Evolutionary conservation across 495 filamentous ascomycete species (phyloP).

Genomic region (Annulohypoxylon moriforme): DNA sequence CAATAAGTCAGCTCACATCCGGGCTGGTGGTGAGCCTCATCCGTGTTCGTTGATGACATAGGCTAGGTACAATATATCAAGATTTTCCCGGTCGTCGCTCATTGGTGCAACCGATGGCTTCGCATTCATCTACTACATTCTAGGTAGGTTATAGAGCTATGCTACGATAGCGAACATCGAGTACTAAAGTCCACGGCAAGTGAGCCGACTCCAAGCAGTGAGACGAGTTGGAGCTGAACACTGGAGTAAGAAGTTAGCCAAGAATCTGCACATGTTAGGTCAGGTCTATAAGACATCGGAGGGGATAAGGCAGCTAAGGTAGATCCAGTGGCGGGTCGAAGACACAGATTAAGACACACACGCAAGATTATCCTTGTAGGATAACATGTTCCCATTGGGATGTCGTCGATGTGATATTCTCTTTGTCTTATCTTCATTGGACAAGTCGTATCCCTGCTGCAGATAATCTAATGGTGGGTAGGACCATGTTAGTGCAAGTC

Average conservation of each 20-base stretch:
- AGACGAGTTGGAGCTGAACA: slow-evolving; percentile 15
- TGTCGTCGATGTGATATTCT: slow-evolving; percentile 13
- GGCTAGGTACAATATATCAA: neutral
- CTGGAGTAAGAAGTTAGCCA: neutral
- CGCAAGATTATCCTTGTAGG: slow-evolving; percentile 28
- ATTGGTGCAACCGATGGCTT: neutral
- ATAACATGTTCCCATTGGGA: slow-evolving; percentile 23
- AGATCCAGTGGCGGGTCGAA: slow-evolving; percentile 21
- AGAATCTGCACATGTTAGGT: slow-evolving; percentile 18
- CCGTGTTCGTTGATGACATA: slow-evolving; percentile 9
- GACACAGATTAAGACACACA: slow-evolving; percentile 29
- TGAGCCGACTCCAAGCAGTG: slow-evolving; percentile 1
- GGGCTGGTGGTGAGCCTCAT: slow-evolving; percentile 32
- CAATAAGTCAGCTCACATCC: slow-evolving; percentile 29
- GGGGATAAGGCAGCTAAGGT: slow-evolving; percentile 8
- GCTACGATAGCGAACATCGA: neutral
- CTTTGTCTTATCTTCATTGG: slow-evolving; percentile 26
- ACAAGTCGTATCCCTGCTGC: slow-evolving; percentile 26
- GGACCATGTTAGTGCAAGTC: slow-evolving; percentile 33
- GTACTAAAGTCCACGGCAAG: neutral
- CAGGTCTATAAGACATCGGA: slow-evolving; percentile 8
- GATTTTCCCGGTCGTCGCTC: neutral
- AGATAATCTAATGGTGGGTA: slow-evolving; percentile 40
- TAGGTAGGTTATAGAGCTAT: neutral
- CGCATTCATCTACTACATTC: neutral